Evolutionary conservation across 371 early-diverging fungal species (phyloP).

Genomic region (Dichotomocladium elegans): DNA sequence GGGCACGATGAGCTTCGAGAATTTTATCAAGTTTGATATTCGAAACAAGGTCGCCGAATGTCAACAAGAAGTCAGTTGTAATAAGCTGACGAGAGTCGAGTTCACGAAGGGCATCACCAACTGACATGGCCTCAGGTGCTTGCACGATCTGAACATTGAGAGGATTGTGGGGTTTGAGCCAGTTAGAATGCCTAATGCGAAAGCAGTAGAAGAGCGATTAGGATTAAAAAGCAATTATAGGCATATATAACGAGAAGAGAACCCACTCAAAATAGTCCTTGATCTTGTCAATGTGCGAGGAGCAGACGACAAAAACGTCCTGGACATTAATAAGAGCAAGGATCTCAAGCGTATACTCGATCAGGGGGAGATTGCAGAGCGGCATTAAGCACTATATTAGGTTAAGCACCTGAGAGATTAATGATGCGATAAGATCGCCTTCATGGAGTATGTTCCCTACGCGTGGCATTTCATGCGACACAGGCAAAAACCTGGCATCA

Average conservation of each 20-base stretch:
- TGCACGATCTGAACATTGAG: constrained; percentile 72
- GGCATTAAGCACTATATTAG: constrained; percentile 85
- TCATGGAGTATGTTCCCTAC: constrained; percentile 33
- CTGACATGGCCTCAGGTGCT: constrained; percentile 74
- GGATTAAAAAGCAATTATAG: too few species aligned
- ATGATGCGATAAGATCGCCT: too few species aligned
- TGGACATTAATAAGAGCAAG: constrained; percentile 62
- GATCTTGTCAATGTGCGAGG: constrained; percentile 81
- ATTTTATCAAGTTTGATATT: constrained; percentile 79
- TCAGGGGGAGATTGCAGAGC: constrained; percentile 89
- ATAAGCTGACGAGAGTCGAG: constrained; percentile 82
- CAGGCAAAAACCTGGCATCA: constrained; percentile 84
- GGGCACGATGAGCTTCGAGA: constrained; percentile 75
- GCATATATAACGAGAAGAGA: too few species aligned
- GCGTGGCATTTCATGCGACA: constrained; percentile 84
- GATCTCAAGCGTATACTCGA: constrained; percentile 55
- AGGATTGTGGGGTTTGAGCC: constrained; percentile 60
- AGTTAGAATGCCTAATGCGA: constrained; percentile 57
- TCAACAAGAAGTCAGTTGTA: constrained; percentile 86
- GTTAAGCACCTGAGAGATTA: too few species aligned
- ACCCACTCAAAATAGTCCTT: constrained; percentile 77
- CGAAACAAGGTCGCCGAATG: constrained; percentile 87
- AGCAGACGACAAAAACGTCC: constrained; percentile 84
- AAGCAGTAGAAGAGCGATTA: neutral
- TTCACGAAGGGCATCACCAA: constrained; percentile 93